Conservation (phyloP, 768 basidiomycete species). For the Psilocybe subaeruginosa region DNA sequence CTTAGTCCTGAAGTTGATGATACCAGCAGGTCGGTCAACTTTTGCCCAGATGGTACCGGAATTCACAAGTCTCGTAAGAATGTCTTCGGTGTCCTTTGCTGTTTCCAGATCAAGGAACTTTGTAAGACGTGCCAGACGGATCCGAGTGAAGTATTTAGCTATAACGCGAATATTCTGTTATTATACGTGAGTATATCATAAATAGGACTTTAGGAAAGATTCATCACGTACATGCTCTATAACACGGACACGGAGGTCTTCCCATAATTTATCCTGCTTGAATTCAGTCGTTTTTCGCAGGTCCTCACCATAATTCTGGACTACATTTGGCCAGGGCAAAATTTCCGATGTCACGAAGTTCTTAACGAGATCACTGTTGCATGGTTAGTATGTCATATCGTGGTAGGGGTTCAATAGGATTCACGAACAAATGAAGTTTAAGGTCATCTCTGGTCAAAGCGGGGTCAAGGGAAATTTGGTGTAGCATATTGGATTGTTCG, state of each 20-base stretch:
- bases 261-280: slow-evolving; percentile 79
- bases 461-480: slow-evolving; percentile 81
- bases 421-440: slow-evolving; percentile 78
- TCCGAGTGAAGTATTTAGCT: slow-evolving; percentile 92
- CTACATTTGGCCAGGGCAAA: slow-evolving; percentile 97
- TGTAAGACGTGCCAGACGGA: slow-evolving; percentile 82
- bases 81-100: slow-evolving; percentile 82
- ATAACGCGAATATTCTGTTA: slow-evolving; percentile 93
- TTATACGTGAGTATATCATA: background rate
- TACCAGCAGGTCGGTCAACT: slow-evolving; percentile 88
- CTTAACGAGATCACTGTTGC: slow-evolving; percentile 83
- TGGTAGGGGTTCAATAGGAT: background rate
- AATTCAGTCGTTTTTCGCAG: slow-evolving; percentile 85
- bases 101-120: slow-evolving; percentile 81
- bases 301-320: slow-evolving; percentile 83
- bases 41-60: slow-evolving; percentile 93
- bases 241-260: slow-evolving; percentile 92
- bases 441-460: slow-evolving; percentile 66
- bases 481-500: slow-evolving; percentile 96
- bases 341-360: slow-evolving; percentile 92
- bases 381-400: slow-evolving; percentile 13
- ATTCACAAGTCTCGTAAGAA: slow-evolving; percentile 87
- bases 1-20: slow-evolving; percentile 86
- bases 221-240: slow-evolving; percentile 84
- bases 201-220: background rate